Evolutionary conservation across 495 filamentous ascomycete genomes (phyloP).

Genomic region (Penicillium nucicola): DNA sequence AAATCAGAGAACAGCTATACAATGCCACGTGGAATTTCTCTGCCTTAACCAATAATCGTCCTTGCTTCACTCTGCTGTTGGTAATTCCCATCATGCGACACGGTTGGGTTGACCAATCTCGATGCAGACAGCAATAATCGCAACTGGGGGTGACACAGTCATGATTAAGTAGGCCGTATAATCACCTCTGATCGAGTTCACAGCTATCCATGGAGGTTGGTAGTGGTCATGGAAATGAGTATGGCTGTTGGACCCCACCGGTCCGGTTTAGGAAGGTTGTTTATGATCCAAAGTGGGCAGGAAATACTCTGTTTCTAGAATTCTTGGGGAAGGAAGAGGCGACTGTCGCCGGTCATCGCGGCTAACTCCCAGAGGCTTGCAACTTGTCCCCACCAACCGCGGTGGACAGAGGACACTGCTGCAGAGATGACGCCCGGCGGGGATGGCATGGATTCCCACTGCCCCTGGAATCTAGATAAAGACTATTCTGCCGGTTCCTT

Average conservation of each 20-base stretch:
- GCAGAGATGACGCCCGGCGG: too few species aligned
- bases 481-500: too few species aligned
- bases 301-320: slow-evolving; percentile 12
- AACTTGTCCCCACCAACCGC: slow-evolving; percentile 12
- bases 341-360: slow-evolving; percentile 8
- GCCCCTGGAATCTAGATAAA: too few species aligned
- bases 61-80: not conserved
- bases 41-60: not conserved
- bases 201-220: slow-evolving; percentile 15
- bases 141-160: slow-evolving; percentile 15
- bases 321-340: slow-evolving; percentile 14
- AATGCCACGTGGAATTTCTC: not conserved
- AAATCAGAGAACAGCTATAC: too few species aligned
- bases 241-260: slow-evolving; percentile 4
- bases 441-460: too few species aligned
- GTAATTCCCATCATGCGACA: not conserved
- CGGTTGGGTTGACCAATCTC: not conserved
- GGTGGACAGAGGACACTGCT: slow-evolving; percentile 13
- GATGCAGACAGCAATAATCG: slow-evolving; percentile 6
- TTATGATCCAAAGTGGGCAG: too few species aligned
- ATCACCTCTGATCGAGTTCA: slow-evolving; percentile 17
- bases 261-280: slow-evolving; percentile 4
- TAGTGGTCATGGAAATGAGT: slow-evolving; percentile 13
- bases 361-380: slow-evolving; percentile 17
- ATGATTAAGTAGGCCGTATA: slow-evolving; percentile 13